Evolutionary conservation across 352 stramenopile species (phyloP), one percentile per base, ranked within the genome.

Genomic region (Peronosclerospora sorghi): DNA sequence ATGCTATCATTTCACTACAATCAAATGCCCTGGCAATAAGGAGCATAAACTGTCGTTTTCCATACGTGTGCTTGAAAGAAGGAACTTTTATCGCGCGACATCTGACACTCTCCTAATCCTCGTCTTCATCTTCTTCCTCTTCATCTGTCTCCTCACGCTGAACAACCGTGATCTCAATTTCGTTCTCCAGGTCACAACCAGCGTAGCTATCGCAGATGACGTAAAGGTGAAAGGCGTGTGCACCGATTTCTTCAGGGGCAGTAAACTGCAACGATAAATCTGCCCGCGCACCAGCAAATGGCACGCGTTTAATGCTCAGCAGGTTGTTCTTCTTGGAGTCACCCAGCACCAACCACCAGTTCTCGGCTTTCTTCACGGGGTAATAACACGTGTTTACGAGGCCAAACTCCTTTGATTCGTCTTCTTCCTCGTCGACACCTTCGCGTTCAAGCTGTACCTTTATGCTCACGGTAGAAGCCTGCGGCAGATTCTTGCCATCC

Each of bases 131-230:
- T 2, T 65, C 60, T 8, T 70, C 60, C 10, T 77, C 68, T 43
- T 73, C 65, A 10, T 85, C 73, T 26, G 68, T 73, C 10, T 59
- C 59, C 10, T 65, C 45, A 9, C 50, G 62, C 45, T 87, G 52
- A 3, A 86, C 61, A 13, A 92, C 77, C 0, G 49, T 68, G 29
- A 92, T 65, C 18, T 54, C 52, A 30, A 92, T 57, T 45, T 95
- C 82, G 63, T 98, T 98, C 65, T 99, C 95, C 51, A 99, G 78
- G 60, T 99, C 96, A 58, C 87, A 98, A 18, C 96, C 96, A 6
- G 97, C 65, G 65, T 99, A 99, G 41, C 87, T 95, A 59, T 99
- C 96, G 67, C 95, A 99, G 65, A 99, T 98, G 29, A 98, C 93
- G 61, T 98, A 99, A 18, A 99, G 62, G 45, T 96, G 95, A 46